Percentiles rank a stretch among this genome's conserved stretches.
phyloP scores from a whole-genome alignment of 2,329 filamentous ascomycete genomes.

The Verticillium albo-atrum region DNA sequence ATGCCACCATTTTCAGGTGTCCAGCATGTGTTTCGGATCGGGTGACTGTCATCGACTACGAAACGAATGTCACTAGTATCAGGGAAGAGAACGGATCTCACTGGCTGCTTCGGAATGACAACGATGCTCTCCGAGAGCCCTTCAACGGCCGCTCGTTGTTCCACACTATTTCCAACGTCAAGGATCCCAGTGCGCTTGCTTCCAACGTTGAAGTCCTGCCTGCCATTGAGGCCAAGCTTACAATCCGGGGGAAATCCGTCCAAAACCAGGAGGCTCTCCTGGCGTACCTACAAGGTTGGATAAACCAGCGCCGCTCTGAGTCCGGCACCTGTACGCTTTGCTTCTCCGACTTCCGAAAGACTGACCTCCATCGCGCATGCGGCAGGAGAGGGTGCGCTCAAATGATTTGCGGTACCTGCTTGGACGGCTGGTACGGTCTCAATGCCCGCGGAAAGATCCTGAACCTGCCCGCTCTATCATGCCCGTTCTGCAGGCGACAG shows the following conservation, averaged over 20 bases:
- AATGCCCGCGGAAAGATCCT: slow-evolving; percentile 38
- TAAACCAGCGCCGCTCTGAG: slow-evolving; percentile 30
- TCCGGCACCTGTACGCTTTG: slow-evolving; percentile 39
- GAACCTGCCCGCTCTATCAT: slow-evolving; percentile 42
- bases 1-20: slow-evolving; percentile 30
- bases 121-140: slow-evolving; percentile 24
- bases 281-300: slow-evolving; percentile 28
- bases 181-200: slow-evolving; percentile 26
- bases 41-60: slow-evolving; percentile 28
- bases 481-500: slow-evolving; percentile 44
- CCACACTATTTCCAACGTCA: slow-evolving; percentile 25
- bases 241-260: slow-evolving; percentile 33
- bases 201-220: slow-evolving; percentile 32
- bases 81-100: slow-evolving; percentile 32
- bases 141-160: slow-evolving; percentile 36
- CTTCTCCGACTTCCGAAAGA: slow-evolving; percentile 31
- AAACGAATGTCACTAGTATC: slow-evolving; percentile 32
- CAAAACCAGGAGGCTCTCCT: slow-evolving; percentile 33
- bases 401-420: slow-evolving; percentile 35
- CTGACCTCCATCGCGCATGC: slow-evolving; percentile 34
- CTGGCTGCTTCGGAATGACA: slow-evolving; percentile 40
- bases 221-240: slow-evolving; percentile 14
- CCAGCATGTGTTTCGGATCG: slow-evolving; percentile 30
- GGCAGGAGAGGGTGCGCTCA: slow-evolving; percentile 39
- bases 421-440: slow-evolving; percentile 39